Evolutionary conservation across 345 rosid genomes (phyloP), one percentile per base, ranked within the genome.

Genomic region (Eucalyptus tenuipes): DNA sequence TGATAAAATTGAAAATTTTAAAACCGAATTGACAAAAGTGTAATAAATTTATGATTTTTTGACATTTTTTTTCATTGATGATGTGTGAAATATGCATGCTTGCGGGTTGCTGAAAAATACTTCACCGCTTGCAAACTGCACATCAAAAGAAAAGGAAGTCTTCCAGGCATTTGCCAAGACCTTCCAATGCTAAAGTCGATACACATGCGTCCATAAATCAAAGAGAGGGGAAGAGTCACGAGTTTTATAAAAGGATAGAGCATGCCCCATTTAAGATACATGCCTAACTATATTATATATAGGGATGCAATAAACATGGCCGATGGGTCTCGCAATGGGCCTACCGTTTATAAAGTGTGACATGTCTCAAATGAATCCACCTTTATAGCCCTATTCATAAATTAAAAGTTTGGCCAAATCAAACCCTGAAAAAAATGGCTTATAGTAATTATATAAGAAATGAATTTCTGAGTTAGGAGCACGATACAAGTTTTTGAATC

Each of bases 1-100:
- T 4, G 1, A 20, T 4, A 10, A 55, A 55, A 55, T 24, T 9
- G 0, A 55, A 55, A 55, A 55, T 3, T 22, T 53, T 22, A 55
- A 55, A 18, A 22, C 0, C 24, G 2, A 55, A 24, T 55, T 55
- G 3, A 24, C 0, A 4, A 55, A 55, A 9, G 27, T 10, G 11
- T 24, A 55, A 55, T 24, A 10, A 18, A 0, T 53, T 53, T 18
- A 1, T 10, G 2, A 18, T 7, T 24, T 55, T 24, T 9, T 9
- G 13, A 55, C 7, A 55, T 55, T 4, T 55, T 55, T 55, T 55
- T 55, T 9, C 29, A 55, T 12, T 59, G n/a, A 59, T 59, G 31
- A 59, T 11, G 31, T 5, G 66, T 22, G 66, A 27, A 59, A 27
- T 59, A 25, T 11, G 24, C 80, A 33, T 17, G 44, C 80, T n/a